Evolutionary conservation across 1,284 basidiomycete species (phyloP).

Genomic region (Xanthoconium separans): DNA sequence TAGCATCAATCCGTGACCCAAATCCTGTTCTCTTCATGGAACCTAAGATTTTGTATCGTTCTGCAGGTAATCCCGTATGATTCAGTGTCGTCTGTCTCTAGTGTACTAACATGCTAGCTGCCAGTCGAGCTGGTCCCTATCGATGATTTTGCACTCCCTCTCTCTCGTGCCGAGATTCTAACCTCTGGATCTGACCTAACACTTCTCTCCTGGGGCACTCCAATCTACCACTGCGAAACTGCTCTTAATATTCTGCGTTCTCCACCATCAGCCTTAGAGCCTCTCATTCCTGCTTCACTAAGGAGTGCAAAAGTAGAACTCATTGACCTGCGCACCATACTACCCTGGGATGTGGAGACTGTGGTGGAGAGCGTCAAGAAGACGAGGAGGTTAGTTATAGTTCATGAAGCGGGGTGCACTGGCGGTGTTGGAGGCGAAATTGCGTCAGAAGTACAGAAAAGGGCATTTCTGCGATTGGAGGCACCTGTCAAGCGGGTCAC

Average conservation of each 20-base stretch:
- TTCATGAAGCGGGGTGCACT: conserved; percentile 87
- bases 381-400: conserved; percentile 84
- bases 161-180: conserved; percentile 78
- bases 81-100: background rate
- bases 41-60: conserved; percentile 88
- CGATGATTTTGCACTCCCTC: conserved; percentile 82
- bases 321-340: conserved; percentile 87
- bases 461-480: conserved; percentile 83
- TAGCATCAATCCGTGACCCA: conserved; percentile 85
- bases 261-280: conserved; percentile 67
- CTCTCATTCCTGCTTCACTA: conserved; percentile 68
- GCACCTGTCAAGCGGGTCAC: conserved; percentile 86
- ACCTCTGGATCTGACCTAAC: conserved; percentile 80
- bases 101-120: conserved; percentile 14
- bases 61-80: conserved; percentile 49
- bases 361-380: conserved; percentile 79
- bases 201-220: conserved; percentile 88
- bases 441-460: conserved; percentile 80
- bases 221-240: conserved; percentile 87
- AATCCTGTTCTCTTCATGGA: conserved; percentile 96
- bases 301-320: conserved; percentile 80
- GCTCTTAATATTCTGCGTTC: conserved; percentile 66
- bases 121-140: conserved; percentile 89
- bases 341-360: conserved; percentile 86
- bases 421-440: conserved; percentile 88